These are phyloP conservation scores for Dioscorea zingiberensis DNA, from an alignment of 106 monocot genomes.

Conservation along the genomic window DNA sequence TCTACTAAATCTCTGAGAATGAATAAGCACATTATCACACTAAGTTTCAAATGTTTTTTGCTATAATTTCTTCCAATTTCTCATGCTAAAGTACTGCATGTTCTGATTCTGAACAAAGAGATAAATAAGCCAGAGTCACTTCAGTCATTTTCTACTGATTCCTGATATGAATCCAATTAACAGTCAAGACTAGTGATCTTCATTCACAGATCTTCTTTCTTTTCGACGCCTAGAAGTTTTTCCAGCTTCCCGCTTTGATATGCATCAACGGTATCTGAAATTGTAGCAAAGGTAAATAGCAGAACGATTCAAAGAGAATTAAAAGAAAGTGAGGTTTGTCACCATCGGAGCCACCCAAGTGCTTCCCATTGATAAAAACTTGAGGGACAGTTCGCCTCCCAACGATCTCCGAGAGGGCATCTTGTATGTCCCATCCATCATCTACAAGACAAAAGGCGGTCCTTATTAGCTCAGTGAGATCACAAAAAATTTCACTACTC, in stretches of 20 bases:
- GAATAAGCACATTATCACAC: too few relatives aligned
- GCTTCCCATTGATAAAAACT: conserved; percentile 68
- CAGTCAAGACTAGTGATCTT: neutral
- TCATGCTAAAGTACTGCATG: too few relatives aligned
- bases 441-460: conserved; percentile 18
- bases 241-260: conserved; percentile 40
- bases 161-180: neutral
- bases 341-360: conserved; percentile 82
- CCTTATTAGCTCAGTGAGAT: neutral
- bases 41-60: too few relatives aligned
- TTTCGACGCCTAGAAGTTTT: conserved; percentile 25
- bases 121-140: too few relatives aligned
- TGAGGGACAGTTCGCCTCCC: conserved; percentile 63
- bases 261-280: conserved; percentile 50
- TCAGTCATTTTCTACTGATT: neutral
- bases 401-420: conserved; percentile 41
- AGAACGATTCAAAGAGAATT: neutral
- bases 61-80: too few relatives aligned
- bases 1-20: too few relatives aligned
- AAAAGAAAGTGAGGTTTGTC: neutral
- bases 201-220: conserved; percentile 29
- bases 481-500: neutral
- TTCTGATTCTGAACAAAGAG: too few relatives aligned
- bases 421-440: conserved; percentile 63
- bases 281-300: neutral